A percentile compares a stretch with the other conserved stretches of the same genome.
phyloP scores from a whole-genome alignment of 2,329 filamentous ascomycete genomes.

The Epichloe amarillans region DNA sequence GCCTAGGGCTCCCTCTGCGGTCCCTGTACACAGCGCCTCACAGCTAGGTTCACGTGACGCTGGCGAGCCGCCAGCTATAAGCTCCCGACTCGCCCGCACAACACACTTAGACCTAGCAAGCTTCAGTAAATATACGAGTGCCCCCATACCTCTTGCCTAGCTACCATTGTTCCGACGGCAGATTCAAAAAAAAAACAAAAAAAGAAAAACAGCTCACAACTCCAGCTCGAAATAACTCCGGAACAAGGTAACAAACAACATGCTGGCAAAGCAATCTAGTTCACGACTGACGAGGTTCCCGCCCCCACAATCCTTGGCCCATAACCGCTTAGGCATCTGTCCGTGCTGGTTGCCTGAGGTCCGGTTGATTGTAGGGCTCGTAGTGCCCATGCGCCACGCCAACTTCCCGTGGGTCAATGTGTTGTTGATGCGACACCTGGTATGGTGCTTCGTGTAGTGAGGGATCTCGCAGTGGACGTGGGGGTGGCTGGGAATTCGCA shows the following conservation, averaged over 20 bases:
- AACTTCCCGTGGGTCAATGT: not conserved
- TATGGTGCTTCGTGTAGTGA: slow-evolving; percentile 2
- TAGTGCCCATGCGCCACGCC: slow-evolving; percentile 4
- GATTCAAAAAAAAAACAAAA: too few relatives aligned
- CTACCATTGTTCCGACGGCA: too few relatives aligned
- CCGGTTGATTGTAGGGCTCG: not conserved
- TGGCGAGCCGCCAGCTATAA: too few relatives aligned
- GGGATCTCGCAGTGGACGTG: slow-evolving; percentile 2
- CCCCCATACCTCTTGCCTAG: too few relatives aligned
- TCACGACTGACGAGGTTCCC: not conserved
- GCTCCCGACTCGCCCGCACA: too few relatives aligned
- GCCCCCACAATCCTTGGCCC: slow-evolving; percentile 9
- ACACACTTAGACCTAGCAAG: too few relatives aligned
- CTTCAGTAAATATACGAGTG: too few relatives aligned
- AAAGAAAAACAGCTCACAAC: not conserved
- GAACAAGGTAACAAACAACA: not conserved
- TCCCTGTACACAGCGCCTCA: too few relatives aligned
- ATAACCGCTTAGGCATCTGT: slow-evolving; percentile 5
- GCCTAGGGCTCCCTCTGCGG: too few relatives aligned
- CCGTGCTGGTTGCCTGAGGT: not conserved
- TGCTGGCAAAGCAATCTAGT: not conserved
- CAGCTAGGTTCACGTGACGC: too few relatives aligned
- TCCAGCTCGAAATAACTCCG: not conserved
- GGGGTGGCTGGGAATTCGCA: slow-evolving; percentile 2
- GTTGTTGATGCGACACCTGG: not conserved